Base-by-base conservation (phyloP, 1,139 yeast species). In the Zygosaccharomyces pseudobailii region DNA sequence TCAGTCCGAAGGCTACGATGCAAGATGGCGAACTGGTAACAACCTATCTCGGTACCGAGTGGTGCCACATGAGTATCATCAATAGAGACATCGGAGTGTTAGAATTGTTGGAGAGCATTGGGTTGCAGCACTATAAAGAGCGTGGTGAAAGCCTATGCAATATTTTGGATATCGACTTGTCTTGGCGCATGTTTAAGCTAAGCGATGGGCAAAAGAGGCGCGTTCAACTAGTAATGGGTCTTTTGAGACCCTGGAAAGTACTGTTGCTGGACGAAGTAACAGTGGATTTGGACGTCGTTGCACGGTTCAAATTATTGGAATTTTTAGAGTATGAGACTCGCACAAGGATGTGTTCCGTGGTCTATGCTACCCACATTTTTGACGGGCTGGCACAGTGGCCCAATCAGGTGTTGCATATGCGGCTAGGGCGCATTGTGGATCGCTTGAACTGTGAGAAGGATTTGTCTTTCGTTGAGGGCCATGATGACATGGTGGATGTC, bases 151-250 rank as follows among this genome's bases (percentile, higher is more conserved):
- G 74, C 56, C 74, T 92, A 55, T 73, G 92, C 43, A 78, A 80
- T 32, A 76, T 92, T 46, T 71, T 92, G 56, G 97, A 90, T 58
- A 83, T 92, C 50, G 95, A 90, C 61, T 76, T 88, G 30, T 73
- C 74, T 22, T 92, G 98, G 98, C 80, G 90, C 56, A 90, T 92
- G 97, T 87, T 87, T 57, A 79, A 78, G 41, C 83, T 90, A 40
- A 84, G 95, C 42, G 98, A 92, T 66, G 98, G 98, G 25, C 97
- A 92, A 65, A 77, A 97, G 52, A 75, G 98, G 55, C 73, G 98
- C 48, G 97, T 92, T 2, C 98, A 92, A 63, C 71, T 92, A 51
- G 88, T 84, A 35, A 89, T 92, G 96, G 98, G 98, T 0, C 72
- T 92, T 45, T 69, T 90, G 53, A 82, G 85, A 58, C 97, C 97